Evolutionary conservation across 768 basidiomycete species (phyloP).

Genomic region (Pulveroboletus sp.): DNA sequence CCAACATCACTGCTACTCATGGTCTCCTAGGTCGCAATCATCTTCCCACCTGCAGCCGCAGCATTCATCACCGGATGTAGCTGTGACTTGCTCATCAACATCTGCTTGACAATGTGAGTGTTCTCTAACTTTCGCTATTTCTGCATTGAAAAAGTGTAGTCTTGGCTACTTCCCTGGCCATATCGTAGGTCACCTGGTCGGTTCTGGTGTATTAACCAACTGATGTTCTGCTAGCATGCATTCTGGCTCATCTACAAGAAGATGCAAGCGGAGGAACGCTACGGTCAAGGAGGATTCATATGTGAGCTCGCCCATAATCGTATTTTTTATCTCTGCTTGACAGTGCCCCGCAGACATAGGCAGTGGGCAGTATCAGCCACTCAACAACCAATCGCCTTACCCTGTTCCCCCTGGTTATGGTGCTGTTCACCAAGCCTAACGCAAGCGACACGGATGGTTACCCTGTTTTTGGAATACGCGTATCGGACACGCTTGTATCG

Average conservation of each 20-base stretch:
- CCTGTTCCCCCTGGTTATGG: slow-evolving; percentile 34
- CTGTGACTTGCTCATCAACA: slow-evolving; percentile 84
- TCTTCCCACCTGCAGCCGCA: slow-evolving; percentile 80
- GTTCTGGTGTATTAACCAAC: not conserved
- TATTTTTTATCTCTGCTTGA: not conserved
- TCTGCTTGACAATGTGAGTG: slow-evolving; percentile 69
- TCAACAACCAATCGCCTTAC: slow-evolving; percentile 17
- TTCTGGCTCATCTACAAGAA: slow-evolving; percentile 91
- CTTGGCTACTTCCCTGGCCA: slow-evolving; percentile 74
- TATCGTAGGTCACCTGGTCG: slow-evolving; percentile 34
- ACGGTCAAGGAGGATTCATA: slow-evolving; percentile 69
- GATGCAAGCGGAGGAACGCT: slow-evolving; percentile 82
- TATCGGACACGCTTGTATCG: slow-evolving; percentile 6
- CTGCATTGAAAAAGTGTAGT: slow-evolving; percentile 32
- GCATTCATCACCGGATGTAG: slow-evolving; percentile 77
- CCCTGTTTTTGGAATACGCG: not conserved
- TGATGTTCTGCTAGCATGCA: slow-evolving; percentile 49
- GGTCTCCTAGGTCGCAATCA: slow-evolving; percentile 58
- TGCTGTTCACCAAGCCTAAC: slow-evolving; percentile 22
- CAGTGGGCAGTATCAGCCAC: slow-evolving; percentile 36
- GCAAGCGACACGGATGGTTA: not conserved
- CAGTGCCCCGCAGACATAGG: slow-evolving; percentile 29
- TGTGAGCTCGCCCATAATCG: slow-evolving; percentile 54
- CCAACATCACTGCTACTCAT: not conserved
- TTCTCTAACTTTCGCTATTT: not conserved